A percentile compares a stretch with the other conserved stretches of the same genome.
These are phyloP conservation scores for Erodium moschatum DNA, from an alignment of 441 rosid species.

Conservation along the genomic window DNA sequence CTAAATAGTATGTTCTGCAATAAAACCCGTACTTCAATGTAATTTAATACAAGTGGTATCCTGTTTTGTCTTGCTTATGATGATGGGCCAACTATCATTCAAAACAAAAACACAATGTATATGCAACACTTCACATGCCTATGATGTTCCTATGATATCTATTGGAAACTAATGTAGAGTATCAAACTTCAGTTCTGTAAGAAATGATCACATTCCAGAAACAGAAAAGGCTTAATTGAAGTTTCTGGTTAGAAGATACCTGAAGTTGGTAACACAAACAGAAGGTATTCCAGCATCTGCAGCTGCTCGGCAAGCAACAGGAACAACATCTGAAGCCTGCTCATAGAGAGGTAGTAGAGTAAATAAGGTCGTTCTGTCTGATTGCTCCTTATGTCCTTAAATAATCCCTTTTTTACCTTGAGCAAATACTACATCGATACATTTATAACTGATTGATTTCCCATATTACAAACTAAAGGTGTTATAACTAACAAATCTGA, in stretches of 20 bases:
- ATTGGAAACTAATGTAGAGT: background rate
- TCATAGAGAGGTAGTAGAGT: constrained; percentile 8
- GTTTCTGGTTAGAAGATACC: constrained; percentile 29
- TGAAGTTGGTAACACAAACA: constrained; percentile 95
- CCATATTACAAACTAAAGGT: background rate
- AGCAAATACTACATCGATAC: background rate
- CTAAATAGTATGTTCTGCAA: background rate
- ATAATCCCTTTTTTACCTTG: background rate
- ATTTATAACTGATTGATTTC: background rate
- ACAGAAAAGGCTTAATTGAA: background rate
- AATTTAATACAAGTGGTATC: too few relatives aligned
- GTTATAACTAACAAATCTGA: background rate
- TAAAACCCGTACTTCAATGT: too few relatives aligned
- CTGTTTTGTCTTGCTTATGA: too few relatives aligned
- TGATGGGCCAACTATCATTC: too few relatives aligned
- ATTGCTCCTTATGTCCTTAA: background rate
- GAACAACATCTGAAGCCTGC: constrained; percentile 97
- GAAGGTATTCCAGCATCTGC: constrained; percentile 99
- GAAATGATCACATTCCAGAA: background rate
- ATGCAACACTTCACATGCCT: background rate
- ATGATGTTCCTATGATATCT: background rate
- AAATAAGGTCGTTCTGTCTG: background rate
- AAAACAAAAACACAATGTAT: too few relatives aligned
- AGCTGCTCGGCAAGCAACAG: constrained; percentile 98
- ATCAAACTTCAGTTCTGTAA: background rate